phyloP scores from a whole-genome alignment of 495 filamentous ascomycete genomes.

The Aspergillus coremiiformis region DNA sequence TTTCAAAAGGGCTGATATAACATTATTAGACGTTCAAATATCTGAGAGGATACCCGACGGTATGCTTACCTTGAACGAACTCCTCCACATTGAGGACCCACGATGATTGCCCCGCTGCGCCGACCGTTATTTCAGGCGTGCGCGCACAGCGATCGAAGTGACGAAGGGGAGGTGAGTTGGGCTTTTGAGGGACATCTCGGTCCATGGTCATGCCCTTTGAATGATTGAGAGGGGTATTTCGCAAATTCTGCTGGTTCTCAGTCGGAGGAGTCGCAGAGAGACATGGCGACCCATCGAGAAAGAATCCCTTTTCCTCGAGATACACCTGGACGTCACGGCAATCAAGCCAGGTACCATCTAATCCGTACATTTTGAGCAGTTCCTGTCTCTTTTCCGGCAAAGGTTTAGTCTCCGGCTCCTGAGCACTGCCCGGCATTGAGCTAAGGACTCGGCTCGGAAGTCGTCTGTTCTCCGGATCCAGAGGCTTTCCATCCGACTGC shows the following conservation, averaged over 20 bases:
- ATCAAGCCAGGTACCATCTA: constrained; percentile 66
- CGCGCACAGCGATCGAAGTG: background rate
- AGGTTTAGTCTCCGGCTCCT: background rate
- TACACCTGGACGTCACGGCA: constrained; percentile 57
- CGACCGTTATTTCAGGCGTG: background rate
- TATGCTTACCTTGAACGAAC: constrained; percentile 11
- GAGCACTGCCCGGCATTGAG: constrained; percentile 8
- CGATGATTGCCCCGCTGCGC: background rate
- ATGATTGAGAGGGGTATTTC: background rate
- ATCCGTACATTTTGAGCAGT: constrained; percentile 24
- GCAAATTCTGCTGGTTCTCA: background rate
- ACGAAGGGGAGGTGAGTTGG: background rate
- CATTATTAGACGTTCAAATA: background rate
- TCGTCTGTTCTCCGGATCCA: constrained; percentile 25
- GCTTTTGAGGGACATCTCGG: background rate
- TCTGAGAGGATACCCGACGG: background rate
- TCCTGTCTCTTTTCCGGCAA: background rate
- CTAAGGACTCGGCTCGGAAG: constrained; percentile 17
- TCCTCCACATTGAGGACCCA: constrained; percentile 5
- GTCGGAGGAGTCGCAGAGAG: background rate
- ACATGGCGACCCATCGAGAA: constrained; percentile 14
- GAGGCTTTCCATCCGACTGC: constrained; percentile 23
- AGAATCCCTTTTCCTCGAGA: constrained; percentile 19
- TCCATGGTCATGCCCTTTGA: background rate
- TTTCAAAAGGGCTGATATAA: constrained; percentile 2